Conservation (phyloP, 1,284 basidiomycete species). For the Cystobasidium pallidum region DNA sequence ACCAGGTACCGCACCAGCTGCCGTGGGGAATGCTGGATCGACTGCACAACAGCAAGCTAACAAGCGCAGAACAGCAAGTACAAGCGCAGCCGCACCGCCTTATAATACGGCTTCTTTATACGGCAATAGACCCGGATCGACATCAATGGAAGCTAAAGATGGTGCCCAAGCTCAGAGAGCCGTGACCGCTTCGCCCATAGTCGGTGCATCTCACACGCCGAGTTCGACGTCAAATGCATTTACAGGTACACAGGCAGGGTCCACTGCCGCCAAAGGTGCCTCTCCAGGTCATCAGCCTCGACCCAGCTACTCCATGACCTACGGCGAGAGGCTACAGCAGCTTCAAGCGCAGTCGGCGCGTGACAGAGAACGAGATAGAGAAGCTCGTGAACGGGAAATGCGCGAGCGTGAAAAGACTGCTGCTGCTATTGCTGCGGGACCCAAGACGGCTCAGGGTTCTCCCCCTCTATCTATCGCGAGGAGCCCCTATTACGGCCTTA, state of each 20-base stretch:
- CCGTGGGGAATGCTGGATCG: slow-evolving; percentile 1
- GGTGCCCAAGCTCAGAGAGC: slow-evolving; percentile 15
- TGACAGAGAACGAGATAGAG: slow-evolving; percentile 13
- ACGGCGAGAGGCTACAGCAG: slow-evolving; percentile 27
- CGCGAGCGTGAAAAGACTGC: slow-evolving; percentile 15
- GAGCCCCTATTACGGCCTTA: slow-evolving; percentile 19
- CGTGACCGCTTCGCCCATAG: slow-evolving; percentile 20
- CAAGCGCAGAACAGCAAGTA: slow-evolving; percentile 19
- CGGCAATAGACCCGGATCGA: slow-evolving; percentile 17
- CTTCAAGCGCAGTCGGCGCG: slow-evolving; percentile 15
- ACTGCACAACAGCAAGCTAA: slow-evolving; percentile 16
- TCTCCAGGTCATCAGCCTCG: slow-evolving; percentile 24
- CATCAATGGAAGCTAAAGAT: background rate
- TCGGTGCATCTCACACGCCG: background rate
- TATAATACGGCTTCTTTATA: slow-evolving; percentile 14
- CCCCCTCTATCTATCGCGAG: slow-evolving; percentile 16
- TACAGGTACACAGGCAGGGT: background rate
- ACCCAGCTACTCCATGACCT: slow-evolving; percentile 27
- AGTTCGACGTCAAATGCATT: background rate
- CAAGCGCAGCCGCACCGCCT: slow-evolving; percentile 19
- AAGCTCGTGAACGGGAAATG: slow-evolving; percentile 28
- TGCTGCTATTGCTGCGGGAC: slow-evolving; percentile 27
- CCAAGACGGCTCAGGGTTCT: background rate
- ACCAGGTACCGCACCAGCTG: background rate
- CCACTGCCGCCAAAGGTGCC: background rate